Conservation (phyloP, 179 eudicot genomes). For the Camellia oleifera region DNA sequence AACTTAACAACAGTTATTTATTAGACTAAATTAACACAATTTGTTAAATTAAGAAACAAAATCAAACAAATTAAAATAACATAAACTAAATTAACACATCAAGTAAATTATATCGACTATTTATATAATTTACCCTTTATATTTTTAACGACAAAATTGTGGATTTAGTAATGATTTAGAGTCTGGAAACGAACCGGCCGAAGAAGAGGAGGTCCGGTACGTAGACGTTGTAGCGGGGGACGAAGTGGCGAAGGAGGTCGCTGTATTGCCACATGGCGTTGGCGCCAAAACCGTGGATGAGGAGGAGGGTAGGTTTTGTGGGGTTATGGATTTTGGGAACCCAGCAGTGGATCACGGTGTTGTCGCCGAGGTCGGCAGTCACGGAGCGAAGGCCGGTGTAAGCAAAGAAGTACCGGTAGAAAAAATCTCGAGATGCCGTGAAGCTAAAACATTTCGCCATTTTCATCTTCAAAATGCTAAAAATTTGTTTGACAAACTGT, state of each 20-base stretch:
- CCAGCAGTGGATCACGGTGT: conserved; percentile 77
- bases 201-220: conserved; percentile 90
- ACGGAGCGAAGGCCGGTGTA: conserved; percentile 55
- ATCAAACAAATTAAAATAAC: too few species aligned
- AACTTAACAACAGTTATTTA: too few species aligned
- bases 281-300: conserved; percentile 86
- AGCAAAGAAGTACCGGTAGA: conserved; percentile 54
- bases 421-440: conserved; percentile 45
- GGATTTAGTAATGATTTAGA: too few species aligned
- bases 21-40: too few species aligned
- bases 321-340: conserved; percentile 40
- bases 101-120: too few species aligned
- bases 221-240: conserved; percentile 60
- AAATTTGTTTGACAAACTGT: too few species aligned
- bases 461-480: not conserved
- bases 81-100: too few species aligned
- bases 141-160: too few species aligned
- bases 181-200: conserved; percentile 23
- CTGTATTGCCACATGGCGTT: conserved; percentile 95
- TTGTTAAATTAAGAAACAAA: too few species aligned
- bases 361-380: conserved; percentile 36
- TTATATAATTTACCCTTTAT: too few species aligned
- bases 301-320: conserved; percentile 41
- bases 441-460: conserved; percentile 55
- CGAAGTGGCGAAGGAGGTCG: conserved; percentile 38